Conservation (phyloP, 192 early-diverging fungal genomes). For the Cladochytrium replicatum region DNA sequence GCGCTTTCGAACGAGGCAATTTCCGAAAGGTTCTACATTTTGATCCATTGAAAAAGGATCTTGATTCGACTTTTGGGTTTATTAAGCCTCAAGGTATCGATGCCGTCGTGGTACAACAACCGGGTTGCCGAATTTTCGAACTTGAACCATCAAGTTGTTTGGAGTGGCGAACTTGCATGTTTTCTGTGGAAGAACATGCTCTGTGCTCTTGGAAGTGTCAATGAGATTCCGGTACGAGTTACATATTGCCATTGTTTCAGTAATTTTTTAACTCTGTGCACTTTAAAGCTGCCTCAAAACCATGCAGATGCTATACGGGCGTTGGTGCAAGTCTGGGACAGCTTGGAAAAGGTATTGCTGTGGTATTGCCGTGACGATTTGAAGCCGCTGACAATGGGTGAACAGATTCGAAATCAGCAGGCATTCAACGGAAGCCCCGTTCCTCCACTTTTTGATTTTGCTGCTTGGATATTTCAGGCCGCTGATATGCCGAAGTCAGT, state of each 20-base stretch:
- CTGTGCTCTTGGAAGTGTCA: conserved; percentile 64
- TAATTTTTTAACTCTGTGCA: neutral
- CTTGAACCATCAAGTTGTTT: conserved; percentile 26
- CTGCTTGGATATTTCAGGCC: conserved; percentile 70
- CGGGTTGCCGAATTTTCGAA: conserved; percentile 47
- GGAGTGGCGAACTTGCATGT: conserved; percentile 29
- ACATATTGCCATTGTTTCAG: neutral
- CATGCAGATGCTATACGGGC: conserved; percentile 57
- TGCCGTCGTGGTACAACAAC: no score
- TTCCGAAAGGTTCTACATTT: no score
- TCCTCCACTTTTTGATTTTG: conserved; percentile 65
- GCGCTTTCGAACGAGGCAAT: no score
- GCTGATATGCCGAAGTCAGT: conserved; percentile 48
- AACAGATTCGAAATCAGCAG: conserved; percentile 42
- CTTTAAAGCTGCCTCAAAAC: conserved; percentile 40
- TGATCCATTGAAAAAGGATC: no score
- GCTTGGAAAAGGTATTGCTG: conserved; percentile 34
- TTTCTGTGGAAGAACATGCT: conserved; percentile 71
- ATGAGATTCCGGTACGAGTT: conserved; percentile 46
- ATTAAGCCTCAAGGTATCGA: no score
- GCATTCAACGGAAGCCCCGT: conserved; percentile 43
- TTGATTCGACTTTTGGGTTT: no score
- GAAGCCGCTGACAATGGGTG: neutral
- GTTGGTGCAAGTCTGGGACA: conserved; percentile 58
- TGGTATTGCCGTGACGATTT: neutral